Conservation (phyloP, 2,329 filamentous ascomycete species). For the Lecanicillium sp. region DNA sequence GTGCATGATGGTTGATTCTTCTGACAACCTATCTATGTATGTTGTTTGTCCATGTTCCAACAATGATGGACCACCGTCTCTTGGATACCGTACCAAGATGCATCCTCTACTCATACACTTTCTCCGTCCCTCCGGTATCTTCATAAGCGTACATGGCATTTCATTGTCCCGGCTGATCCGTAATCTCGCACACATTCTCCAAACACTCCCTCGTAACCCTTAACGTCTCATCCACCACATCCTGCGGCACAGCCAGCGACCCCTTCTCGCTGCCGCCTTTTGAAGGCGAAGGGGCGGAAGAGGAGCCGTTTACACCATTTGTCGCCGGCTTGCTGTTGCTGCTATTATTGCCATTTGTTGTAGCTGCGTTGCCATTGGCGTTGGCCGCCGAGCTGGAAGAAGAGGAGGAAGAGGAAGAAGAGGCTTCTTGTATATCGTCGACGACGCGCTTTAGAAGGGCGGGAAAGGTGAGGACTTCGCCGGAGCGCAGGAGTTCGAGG, state of each 20-base stretch:
- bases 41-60: too few relatives aligned
- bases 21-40: too few relatives aligned
- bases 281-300: too few relatives aligned
- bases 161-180: slow-evolving; percentile 15
- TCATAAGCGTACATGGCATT: not conserved
- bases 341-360: slow-evolving; percentile 21
- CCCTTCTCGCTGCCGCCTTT: slow-evolving; percentile 16
- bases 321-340: slow-evolving; percentile 15
- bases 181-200: slow-evolving; percentile 37
- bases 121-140: too few relatives aligned
- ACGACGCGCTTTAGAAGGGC: slow-evolving; percentile 52
- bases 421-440: slow-evolving; percentile 50
- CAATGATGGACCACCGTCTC: too few relatives aligned
- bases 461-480: slow-evolving; percentile 52
- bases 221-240: slow-evolving; percentile 55
- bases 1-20: too few relatives aligned
- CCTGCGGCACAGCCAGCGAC: slow-evolving; percentile 47
- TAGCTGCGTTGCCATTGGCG: slow-evolving; percentile 25
- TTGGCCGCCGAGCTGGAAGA: slow-evolving; percentile 19
- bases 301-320: slow-evolving; percentile 17
- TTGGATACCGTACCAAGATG: too few relatives aligned
- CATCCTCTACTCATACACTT: too few relatives aligned
- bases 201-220: slow-evolving; percentile 50
- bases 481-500: slow-evolving; percentile 49
- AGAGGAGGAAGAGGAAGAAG: slow-evolving; percentile 17